Evolutionary conservation across 2,329 filamentous ascomycete species (phyloP), one percentile per base, ranked within the genome.

Genomic region (Sphaerulina vaccinii): DNA sequence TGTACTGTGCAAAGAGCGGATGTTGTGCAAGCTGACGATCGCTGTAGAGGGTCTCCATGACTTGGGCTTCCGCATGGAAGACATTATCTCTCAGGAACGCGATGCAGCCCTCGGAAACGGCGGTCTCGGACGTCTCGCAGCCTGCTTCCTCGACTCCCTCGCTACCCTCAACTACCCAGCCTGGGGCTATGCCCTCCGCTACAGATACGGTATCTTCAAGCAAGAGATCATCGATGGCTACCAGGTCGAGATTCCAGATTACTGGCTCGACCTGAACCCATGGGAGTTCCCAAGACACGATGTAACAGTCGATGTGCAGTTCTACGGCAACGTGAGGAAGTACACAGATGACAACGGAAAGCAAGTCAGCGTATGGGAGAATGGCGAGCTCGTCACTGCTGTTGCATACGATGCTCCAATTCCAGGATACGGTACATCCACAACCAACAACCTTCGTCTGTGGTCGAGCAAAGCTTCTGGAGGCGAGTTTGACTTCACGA

Each of bases 231-330:
- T 96, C 54, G 88, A 97, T 66, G 93, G 93, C 52, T 99, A 96
- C 70, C 93, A 99, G 73, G 90, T 99, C 59, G 93, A 99, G 69
- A 88, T 97, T 53, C 93, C 93, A 16, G 93, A 99, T 71, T 97
- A 99, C 75, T 99, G 93, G 93, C 83, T 99, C 48, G 93, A 97
- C 70, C 96, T 97, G 73, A 99, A 99, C 73, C 93, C 93, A 0
- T 99, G 93, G 93, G 93, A 99, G 70, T 99, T 97, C 66, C 90
- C 91, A 36, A 82, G 93, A 61, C 90, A 96, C 70, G 93, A 99
- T 68, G 88, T 99, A 56, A 91, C 87, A 1, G 91, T 99, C 19
- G 89, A 97, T 72, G 90, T 99, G 54, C 91, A 97, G 79, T 99
- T 99, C 77, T 96, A 92, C 64, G 93, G 93, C 24, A 75, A 84